Conservation (phyloP, 2,329 filamentous ascomycete genomes). For the Volutella citrinella region DNA sequence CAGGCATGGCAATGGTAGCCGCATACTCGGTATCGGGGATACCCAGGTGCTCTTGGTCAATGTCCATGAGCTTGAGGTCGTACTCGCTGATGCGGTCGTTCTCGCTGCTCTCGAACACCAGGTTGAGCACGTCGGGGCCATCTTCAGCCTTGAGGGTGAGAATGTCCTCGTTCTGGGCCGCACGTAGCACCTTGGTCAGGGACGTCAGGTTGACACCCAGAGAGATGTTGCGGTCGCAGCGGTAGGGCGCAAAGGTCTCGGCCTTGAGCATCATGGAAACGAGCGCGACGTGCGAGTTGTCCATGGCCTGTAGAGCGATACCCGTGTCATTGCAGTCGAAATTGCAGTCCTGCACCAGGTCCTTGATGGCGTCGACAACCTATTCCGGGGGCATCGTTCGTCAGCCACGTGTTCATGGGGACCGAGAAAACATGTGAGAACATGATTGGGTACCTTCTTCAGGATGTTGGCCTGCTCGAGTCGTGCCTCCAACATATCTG, state of each 20-base stretch:
- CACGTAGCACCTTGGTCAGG: conserved; percentile 94
- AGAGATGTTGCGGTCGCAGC: conserved; percentile 98
- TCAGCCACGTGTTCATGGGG: too few relatives aligned
- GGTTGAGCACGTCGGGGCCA: conserved; percentile 89
- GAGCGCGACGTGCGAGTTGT: conserved; percentile 98
- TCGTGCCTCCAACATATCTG: conserved; percentile 89
- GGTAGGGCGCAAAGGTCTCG: conserved; percentile 90
- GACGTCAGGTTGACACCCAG: conserved; percentile 96
- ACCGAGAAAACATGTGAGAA: too few relatives aligned
- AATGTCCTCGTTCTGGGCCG: conserved; percentile 90
- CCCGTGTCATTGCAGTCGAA: conserved; percentile 99
- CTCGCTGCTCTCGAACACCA: conserved; percentile 87
- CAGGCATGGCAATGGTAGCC: conserved; percentile 85
- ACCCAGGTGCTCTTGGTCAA: conserved; percentile 98
- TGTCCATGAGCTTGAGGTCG: conserved; percentile 99
- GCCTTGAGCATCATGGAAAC: conserved; percentile 99
- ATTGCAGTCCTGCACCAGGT: conserved; percentile 99
- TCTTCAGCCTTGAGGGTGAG: conserved; percentile 97
- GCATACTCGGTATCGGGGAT: conserved; percentile 99
- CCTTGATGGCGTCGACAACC: conserved; percentile 99
- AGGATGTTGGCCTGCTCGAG: conserved; percentile 90
- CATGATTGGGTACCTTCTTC: conserved; percentile 89
- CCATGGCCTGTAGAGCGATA: conserved; percentile 98
- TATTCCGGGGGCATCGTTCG: too few relatives aligned
- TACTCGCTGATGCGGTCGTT: conserved; percentile 96